Conservation (phyloP, 164 flowering plant species). For the Euptelea pleiosperma region DNA sequence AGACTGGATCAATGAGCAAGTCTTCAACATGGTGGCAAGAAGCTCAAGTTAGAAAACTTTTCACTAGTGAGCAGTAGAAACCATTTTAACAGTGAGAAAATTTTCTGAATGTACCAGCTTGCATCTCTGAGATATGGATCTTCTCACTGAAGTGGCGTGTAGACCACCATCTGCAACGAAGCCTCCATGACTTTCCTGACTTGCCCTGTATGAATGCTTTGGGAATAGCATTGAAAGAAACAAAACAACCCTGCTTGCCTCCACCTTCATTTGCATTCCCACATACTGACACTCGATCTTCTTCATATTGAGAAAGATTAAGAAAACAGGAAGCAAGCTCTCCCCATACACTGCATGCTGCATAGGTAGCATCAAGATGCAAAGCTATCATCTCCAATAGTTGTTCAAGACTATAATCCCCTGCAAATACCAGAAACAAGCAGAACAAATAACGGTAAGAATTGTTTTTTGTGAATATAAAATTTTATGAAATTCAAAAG, state of each 20-base stretch:
- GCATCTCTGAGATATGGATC: conserved; percentile 41
- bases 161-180: conserved; percentile 77
- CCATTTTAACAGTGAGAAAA: not conserved
- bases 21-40: too few species aligned
- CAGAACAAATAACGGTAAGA: not conserved
- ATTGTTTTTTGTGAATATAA: not conserved
- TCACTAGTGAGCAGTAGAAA: too few species aligned
- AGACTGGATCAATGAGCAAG: too few species aligned
- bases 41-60: too few species aligned
- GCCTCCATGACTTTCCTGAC: conserved; percentile 47
- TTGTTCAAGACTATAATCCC: conserved; percentile 41
- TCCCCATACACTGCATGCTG: conserved; percentile 46
- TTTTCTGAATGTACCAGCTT: conserved; percentile 35
- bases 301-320: conserved; percentile 45
- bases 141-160: conserved; percentile 56
- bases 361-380: conserved; percentile 71
- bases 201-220: conserved; percentile 32
- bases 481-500: not conserved
- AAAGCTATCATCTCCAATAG: conserved; percentile 71
- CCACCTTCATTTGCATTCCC: conserved; percentile 24
- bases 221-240: conserved; percentile 24
- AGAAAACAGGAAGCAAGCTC: conserved; percentile 65
- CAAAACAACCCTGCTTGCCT: conserved; percentile 7
- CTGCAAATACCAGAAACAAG: conserved; percentile 27
- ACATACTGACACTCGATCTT: conserved; percentile 51